Percentiles rank a stretch among this genome's conserved stretches.
phyloP scores from a whole-genome alignment of 106 monocot genomes.

The Dactylorhiza incarnata region DNA sequence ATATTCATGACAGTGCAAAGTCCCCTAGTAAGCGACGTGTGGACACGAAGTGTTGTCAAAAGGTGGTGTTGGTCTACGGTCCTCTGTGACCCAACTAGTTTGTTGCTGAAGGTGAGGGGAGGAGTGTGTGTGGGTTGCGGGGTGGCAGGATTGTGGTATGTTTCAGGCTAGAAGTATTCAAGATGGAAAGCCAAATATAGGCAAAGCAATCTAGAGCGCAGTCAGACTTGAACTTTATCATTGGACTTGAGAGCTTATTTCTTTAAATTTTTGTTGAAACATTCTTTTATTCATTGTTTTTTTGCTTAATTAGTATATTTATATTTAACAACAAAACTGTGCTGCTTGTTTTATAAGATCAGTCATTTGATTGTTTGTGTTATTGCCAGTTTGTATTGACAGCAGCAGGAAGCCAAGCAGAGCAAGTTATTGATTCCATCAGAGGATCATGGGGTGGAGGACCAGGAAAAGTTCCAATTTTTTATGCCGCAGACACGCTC shows the following conservation, averaged over 20 bases:
- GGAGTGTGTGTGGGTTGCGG: too few species aligned
- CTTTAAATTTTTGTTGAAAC: not conserved
- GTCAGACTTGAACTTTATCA: not conserved
- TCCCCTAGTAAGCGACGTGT: too few species aligned
- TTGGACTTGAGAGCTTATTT: not conserved
- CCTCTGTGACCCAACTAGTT: too few species aligned
- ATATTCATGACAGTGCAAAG: too few species aligned
- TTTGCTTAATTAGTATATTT: not conserved
- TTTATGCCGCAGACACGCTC: conserved; percentile 59
- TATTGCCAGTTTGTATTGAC: conserved; percentile 78
- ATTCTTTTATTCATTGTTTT: not conserved
- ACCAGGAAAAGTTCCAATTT: conserved; percentile 67
- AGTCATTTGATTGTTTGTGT: not conserved
- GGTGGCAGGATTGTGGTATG: not conserved
- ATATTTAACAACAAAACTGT: not conserved
- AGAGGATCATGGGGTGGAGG: conserved; percentile 50
- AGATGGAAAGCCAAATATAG: not conserved
- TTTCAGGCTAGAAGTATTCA: not conserved
- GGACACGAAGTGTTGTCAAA: too few species aligned
- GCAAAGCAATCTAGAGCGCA: not conserved
- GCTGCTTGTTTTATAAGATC: not conserved
- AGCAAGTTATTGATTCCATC: conserved; percentile 51
- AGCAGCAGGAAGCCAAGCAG: conserved; percentile 65
- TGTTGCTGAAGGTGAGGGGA: too few species aligned
- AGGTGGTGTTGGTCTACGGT: too few species aligned